Conservation (phyloP, 164 flowering plant species). For the Akebia trifoliata region DNA sequence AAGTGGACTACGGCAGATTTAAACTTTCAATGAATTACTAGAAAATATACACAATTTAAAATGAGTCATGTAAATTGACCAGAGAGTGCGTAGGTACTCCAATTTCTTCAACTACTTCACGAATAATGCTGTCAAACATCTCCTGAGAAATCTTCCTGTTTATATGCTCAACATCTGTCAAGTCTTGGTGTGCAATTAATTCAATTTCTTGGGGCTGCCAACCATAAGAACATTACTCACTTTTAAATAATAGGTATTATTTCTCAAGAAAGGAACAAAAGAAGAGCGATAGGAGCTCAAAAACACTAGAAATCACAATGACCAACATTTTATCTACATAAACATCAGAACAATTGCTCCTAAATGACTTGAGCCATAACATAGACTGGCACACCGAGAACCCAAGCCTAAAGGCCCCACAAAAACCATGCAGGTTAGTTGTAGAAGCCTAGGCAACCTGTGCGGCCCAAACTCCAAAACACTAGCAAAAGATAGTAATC, state of each 20-base stretch:
- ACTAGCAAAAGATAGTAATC: background rate
- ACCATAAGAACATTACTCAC: constrained; percentile 18
- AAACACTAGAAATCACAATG: background rate
- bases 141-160: constrained; percentile 65
- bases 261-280: too few species aligned
- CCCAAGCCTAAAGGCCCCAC: background rate
- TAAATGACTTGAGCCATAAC: constrained; percentile 4
- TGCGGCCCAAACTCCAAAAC: too few species aligned
- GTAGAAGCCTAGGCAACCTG: background rate
- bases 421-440: background rate
- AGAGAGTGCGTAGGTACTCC: constrained; percentile 74
- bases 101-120: constrained; percentile 98
- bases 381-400: background rate
- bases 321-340: background rate
- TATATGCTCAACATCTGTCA: constrained; percentile 21
- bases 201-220: constrained; percentile 85
- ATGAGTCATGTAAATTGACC: constrained; percentile 37
- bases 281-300: background rate
- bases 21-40: background rate
- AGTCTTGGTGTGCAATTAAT: constrained; percentile 41
- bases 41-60: background rate
- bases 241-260: too few species aligned
- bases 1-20: constrained; percentile 2
- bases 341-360: background rate
- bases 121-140: constrained; percentile 92